Evolutionary conservation across 2,329 filamentous ascomycete genomes (phyloP).

Genomic region (Alternaria infectoria): DNA sequence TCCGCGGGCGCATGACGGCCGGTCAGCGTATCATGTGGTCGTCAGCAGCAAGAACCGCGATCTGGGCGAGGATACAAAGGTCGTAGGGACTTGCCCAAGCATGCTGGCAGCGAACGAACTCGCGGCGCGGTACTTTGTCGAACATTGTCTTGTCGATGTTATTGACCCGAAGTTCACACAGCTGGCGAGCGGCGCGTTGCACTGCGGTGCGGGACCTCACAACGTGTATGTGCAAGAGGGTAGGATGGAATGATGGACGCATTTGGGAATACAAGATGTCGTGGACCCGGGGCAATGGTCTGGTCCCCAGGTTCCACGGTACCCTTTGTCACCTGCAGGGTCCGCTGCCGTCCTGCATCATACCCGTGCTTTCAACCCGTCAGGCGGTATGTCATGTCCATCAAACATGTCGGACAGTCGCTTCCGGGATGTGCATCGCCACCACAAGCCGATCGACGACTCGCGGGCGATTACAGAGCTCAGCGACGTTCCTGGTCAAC

Average conservation of each 20-base stretch:
- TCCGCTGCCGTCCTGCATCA: background rate
- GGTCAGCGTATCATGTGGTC: slow-evolving; percentile 3
- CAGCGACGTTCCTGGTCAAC: background rate
- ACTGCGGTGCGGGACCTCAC: slow-evolving; percentile 3
- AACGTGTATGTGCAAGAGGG: slow-evolving; percentile 7
- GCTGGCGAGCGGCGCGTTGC: slow-evolving; percentile 5
- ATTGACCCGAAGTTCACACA: slow-evolving; percentile 3
- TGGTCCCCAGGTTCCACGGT: slow-evolving; percentile 1
- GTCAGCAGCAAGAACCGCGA: background rate
- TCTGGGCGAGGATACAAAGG: background rate
- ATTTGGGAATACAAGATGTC: background rate
- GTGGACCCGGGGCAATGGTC: background rate
- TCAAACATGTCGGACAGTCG: background rate
- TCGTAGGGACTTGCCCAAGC: background rate
- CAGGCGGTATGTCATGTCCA: background rate
- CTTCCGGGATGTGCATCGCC: background rate
- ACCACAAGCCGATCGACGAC: background rate
- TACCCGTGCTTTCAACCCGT: background rate
- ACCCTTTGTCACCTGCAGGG: slow-evolving; percentile 1
- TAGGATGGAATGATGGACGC: background rate
- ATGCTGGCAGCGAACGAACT: slow-evolving; percentile 8
- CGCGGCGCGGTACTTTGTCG: slow-evolving; percentile 10
- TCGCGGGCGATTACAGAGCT: background rate
- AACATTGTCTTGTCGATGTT: slow-evolving; percentile 1
- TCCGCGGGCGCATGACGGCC: background rate